phyloP scores from a whole-genome alignment of 331 rosid species.

The Quercus tomentella region DNA sequence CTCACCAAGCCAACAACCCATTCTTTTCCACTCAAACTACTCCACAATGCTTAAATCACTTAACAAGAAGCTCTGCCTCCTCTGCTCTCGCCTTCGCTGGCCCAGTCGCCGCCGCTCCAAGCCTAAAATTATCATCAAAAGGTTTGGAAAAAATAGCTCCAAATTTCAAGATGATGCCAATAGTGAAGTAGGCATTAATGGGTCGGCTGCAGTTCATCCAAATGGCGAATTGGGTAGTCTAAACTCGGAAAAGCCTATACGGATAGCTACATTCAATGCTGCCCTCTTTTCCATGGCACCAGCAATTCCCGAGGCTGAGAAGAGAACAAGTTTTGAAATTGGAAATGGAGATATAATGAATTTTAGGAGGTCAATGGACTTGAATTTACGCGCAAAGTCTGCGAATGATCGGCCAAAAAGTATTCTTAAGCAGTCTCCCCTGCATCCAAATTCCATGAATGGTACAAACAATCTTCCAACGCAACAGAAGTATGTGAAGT shows the following conservation, averaged over 20 bases:
- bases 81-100: conserved; percentile 60
- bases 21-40: conserved; percentile 4
- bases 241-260: conserved; percentile 28
- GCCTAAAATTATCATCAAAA: conserved; percentile 45
- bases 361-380: not conserved
- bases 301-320: conserved; percentile 44
- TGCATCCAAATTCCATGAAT: conserved; percentile 38
- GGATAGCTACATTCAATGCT: conserved; percentile 86
- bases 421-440: conserved; percentile 68
- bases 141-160: conserved; percentile 30
- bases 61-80: conserved; percentile 52
- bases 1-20: conserved; percentile 1
- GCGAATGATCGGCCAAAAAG: conserved; percentile 59
- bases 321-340: conserved; percentile 15
- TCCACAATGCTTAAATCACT: conserved; percentile 53
- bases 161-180: conserved; percentile 13
- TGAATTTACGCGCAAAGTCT: conserved; percentile 37
- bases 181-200: conserved; percentile 21
- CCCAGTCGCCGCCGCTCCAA: conserved; percentile 43
- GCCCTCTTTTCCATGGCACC: conserved; percentile 94
- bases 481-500: conserved; percentile 35
- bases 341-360: conserved; percentile 28
- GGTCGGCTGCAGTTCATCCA: conserved; percentile 49
- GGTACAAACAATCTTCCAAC: conserved; percentile 22
- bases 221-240: conserved; percentile 33